Evolutionary conservation across 768 basidiomycete genomes (phyloP), one percentile per base, ranked within the genome.

Genomic region (Plicaturopsis crispa): DNA sequence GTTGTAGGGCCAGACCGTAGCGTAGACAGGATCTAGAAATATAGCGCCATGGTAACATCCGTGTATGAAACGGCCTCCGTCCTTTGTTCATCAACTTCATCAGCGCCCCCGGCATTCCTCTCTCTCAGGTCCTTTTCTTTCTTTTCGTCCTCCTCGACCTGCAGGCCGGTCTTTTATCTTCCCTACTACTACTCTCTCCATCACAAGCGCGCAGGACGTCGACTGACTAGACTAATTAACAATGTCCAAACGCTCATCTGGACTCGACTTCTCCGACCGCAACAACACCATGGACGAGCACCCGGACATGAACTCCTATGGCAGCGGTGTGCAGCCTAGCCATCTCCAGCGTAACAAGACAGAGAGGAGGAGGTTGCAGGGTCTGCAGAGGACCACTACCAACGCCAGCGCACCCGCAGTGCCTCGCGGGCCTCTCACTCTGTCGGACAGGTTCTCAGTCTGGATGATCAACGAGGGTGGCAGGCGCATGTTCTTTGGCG

Each of bases 381-480:
- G 88, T 3, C 72, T 96, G 31, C 86, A 93, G 60, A 72, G 81
- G 38, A 72, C 73, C 8, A 56, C 47, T 19, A 46, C 57, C 12
- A 48, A 35, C 31, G 55, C 62, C 2, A 43, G 40, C 2, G 39
- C 47, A 24, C 52, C 51, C 4, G 52, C 47, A 5, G 51, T 55
- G 0, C 56, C 56, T 12, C 65, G 66, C 43, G 50, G 56, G 33
- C 65, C 72, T 22, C 58, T 49, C 37, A 63, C 67, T 3, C 53
- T 63, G 33, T 49, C 51, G 31, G 69, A 78, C 49, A 72, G 58
- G 47, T 70, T 75, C 49, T 68, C 72, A 47, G 49, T 78, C n/a
- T 94, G 91, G 91, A 84, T 90, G 84, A 88, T 92, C 57, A 92
- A 93, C 55, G 91, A 93, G 54, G 92, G 92, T 51, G 78, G 84